Conservation (phyloP, 2,329 filamentous ascomycete species). For the Parascedosporium putredinis region DNA sequence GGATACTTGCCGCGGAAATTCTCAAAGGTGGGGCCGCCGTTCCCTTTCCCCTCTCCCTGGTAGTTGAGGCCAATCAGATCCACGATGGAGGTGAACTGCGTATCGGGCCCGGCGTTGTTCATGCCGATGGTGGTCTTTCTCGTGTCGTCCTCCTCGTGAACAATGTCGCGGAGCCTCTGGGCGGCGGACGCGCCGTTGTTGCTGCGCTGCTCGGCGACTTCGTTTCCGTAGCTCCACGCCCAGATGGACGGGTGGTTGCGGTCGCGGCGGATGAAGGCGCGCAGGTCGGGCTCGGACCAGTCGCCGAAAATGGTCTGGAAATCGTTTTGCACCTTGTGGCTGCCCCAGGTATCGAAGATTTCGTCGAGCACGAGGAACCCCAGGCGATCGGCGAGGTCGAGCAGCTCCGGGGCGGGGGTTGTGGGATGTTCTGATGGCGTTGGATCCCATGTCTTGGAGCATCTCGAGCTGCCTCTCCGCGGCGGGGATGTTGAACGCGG, state of each 20-base stretch:
- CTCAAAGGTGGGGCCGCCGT: slow-evolving; percentile 24
- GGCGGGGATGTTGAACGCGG: slow-evolving; percentile 38
- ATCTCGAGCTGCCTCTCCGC: slow-evolving; percentile 37
- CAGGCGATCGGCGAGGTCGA: slow-evolving; percentile 37
- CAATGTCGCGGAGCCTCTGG: slow-evolving; percentile 28
- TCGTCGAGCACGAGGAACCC: slow-evolving; percentile 43
- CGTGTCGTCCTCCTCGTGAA: slow-evolving; percentile 35
- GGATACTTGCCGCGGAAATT: slow-evolving; percentile 33
- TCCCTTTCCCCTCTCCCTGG: slow-evolving; percentile 37
- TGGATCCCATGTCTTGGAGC: slow-evolving; percentile 37
- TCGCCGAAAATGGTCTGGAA: slow-evolving; percentile 42
- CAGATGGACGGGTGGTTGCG: slow-evolving; percentile 43
- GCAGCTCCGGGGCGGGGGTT: slow-evolving; percentile 40
- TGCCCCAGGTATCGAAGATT: slow-evolving; percentile 41
- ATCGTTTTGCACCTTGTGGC: slow-evolving; percentile 33
- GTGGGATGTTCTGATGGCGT: slow-evolving; percentile 41
- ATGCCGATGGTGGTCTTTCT: slow-evolving; percentile 32
- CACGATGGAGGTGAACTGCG: slow-evolving; percentile 26
- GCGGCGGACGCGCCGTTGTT: slow-evolving; percentile 21
- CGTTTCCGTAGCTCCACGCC: slow-evolving; percentile 44
- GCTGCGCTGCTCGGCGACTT: slow-evolving; percentile 36
- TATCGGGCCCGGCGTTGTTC: slow-evolving; percentile 32
- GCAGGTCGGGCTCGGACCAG: slow-evolving; percentile 42
- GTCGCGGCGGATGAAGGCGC: slow-evolving; percentile 40
- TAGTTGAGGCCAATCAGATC: slow-evolving; percentile 44